Evolutionary conservation across 75 land plant species (phyloP), one percentile per base, ranked within the genome.

Genomic region (Cupressus sempervirens): DNA sequence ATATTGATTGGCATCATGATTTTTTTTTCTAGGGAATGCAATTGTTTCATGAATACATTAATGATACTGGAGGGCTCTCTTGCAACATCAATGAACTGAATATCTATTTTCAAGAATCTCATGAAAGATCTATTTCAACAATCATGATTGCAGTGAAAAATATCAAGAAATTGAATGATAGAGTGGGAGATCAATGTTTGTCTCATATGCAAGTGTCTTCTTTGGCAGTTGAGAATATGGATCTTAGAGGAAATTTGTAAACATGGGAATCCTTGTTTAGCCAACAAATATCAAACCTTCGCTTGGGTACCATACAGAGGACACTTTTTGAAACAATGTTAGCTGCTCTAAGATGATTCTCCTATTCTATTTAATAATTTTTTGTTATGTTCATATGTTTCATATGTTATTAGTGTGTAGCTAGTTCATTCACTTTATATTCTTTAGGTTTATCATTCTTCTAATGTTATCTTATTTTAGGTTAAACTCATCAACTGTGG

Each of bases 271-370:
- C n/a, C n/a, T n/a, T n/a, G n/a, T n/a, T n/a, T n/a, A n/a, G n/a
- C n/a, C n/a, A n/a, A n/a, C n/a, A n/a, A n/a, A n/a, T n/a, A n/a
- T n/a, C n/a, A n/a, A n/a, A n/a, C n/a, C 76, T 97, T 46, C 86
- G 87, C 3, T 45, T 97, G 30, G 94, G 92, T 16, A 32, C 36
- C 18, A 67, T 97, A 38, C 85, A 84, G 77, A 84, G 88, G 70
- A 43, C 87, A 50, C 75, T 91, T 38, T 20, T 9, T 3, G 83
- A 86, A 74, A 84, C 88, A 70, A 58, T 90, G 48, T 41, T 14
- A 82, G 86, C 58, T 83, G 89, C 86, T 26, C 91, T 92, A 87
- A 7, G 91, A 84, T 82, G 26, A 11, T 32, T 23, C 41, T 16
- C 18, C 72, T 68, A 72, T 85, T 12, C 35, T 6, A 29, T 79